phyloP scores from a whole-genome alignment of 495 filamentous ascomycete genomes.

The Xylaria cubensis region DNA sequence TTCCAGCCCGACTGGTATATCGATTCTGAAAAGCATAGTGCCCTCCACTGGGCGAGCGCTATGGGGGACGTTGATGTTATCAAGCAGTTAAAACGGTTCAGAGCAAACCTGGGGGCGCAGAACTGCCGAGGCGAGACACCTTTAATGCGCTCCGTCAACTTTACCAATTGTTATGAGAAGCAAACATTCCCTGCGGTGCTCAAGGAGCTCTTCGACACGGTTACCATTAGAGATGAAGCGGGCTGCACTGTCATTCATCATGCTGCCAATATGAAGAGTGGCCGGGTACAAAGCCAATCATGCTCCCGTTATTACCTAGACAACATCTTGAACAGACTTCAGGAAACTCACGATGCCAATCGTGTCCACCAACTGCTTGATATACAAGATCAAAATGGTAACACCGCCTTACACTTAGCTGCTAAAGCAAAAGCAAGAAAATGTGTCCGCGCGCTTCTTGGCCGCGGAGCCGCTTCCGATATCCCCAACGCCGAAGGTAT shows the following conservation, averaged over 20 bases:
- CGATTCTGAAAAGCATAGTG: constrained; percentile 86
- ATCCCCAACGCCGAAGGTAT: constrained; percentile 80
- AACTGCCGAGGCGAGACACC: constrained; percentile 90
- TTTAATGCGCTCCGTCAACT: constrained; percentile 90
- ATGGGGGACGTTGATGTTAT: constrained; percentile 97
- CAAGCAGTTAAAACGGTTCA: constrained; percentile 77
- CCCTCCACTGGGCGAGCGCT: constrained; percentile 95
- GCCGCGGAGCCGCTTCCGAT: constrained; percentile 74
- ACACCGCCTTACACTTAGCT: constrained; percentile 88
- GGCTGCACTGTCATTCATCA: constrained; percentile 91
- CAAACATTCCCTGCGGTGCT: constrained; percentile 82
- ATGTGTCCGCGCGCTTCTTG: constrained; percentile 73
- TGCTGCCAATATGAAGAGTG: constrained; percentile 81
- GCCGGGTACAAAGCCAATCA: constrained; percentile 73
- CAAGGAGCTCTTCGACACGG: constrained; percentile 76
- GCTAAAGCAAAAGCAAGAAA: constrained; percentile 78
- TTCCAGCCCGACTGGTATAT: constrained; percentile 89
- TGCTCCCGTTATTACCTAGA: constrained; percentile 93
- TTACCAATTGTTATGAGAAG: constrained; percentile 95
- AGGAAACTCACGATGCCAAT: constrained; percentile 67
- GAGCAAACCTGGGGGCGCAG: constrained; percentile 69
- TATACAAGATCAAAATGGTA: constrained; percentile 78
- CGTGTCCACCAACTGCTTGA: constrained; percentile 75
- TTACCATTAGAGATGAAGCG: constrained; percentile 75
- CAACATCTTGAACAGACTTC: constrained; percentile 82